Base-by-base conservation (phyloP, 2,329 filamentous ascomycete genomes). In the Trichoderma arundinaceum region DNA sequence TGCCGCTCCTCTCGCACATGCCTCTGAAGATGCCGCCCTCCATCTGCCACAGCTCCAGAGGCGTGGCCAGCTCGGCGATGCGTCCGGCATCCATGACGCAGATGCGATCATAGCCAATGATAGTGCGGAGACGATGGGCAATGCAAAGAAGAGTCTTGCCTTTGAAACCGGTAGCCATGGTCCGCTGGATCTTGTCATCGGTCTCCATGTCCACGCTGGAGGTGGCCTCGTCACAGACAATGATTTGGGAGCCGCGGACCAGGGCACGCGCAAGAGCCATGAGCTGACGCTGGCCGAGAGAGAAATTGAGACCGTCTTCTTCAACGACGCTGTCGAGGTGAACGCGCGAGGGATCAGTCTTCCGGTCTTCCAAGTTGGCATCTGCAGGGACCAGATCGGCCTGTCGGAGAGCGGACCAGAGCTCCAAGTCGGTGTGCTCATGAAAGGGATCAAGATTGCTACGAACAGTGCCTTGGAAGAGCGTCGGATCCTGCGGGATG, bases 161-260 rank as follows among this genome's bases (percentile, higher is more conserved):
- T 62, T 86, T 84, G 82, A 98, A 98, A 0, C 89, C 94, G 1
- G 86, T 84, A 0, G 92, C 90, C 77, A 98, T 97, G 3, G 94
- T 96, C 64, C 83, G 82, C 78, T 98, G 94, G 75, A 98, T 97
- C 84, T 95, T 96, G 78, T 92, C 90, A 75, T 99, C 95, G 3
- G 94, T 98, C 75, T 97, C 94, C 83, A 97, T 95, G 77, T 98
- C 94, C 7, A 98, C 94, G 0, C 88, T 91, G 1, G 90, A 92
- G 0, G 95, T 99, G 1, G 95, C 95, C 78, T 99, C 95, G 80
- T 99, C 95, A 77, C 94, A 97, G 57, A 99, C 90, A 72, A 98
- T 97, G 78, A 98, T 97, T 71, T 91, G 92, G 0, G 90, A 91
- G 49, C 90, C 88, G 43, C 94, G 89, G 4, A 98, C 94, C 2